Conservation (phyloP, 305 asterid species). For the Withania somnifera region DNA sequence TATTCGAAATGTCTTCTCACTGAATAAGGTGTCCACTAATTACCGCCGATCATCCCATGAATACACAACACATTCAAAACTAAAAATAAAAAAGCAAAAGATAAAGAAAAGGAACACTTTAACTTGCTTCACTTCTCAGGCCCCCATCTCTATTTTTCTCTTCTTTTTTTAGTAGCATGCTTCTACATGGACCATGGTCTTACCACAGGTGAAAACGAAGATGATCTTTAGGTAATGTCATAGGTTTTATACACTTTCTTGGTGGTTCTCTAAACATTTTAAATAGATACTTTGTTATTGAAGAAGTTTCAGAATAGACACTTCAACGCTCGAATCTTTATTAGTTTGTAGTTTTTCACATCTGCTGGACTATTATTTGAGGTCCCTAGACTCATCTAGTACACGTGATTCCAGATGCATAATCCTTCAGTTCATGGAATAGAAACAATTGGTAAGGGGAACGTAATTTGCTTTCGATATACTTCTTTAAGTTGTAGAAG, state of each 20-base stretch:
- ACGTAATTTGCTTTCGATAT: not conserved
- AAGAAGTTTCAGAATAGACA: not conserved
- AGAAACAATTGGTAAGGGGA: not conserved
- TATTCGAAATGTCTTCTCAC: not conserved
- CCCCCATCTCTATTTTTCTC: not conserved
- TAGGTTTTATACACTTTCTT: not conserved
- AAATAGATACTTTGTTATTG: not conserved
- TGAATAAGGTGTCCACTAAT: not conserved
- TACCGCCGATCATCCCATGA: not conserved
- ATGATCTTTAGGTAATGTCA: constrained; percentile 79
- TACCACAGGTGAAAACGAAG: constrained; percentile 63
- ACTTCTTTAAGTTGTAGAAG: not conserved
- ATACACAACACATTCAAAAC: not conserved
- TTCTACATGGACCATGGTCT: constrained; percentile 95
- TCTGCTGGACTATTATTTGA: not conserved
- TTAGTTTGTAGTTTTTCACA: not conserved
- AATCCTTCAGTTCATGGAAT: not conserved
- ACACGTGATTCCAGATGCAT: not conserved
- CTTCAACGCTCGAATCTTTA: not conserved
- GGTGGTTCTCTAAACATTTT: not conserved
- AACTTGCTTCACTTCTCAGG: not conserved
- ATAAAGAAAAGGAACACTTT: not conserved
- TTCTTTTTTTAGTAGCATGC: constrained; percentile 56
- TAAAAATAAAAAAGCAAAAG: not conserved
- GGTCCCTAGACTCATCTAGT: not conserved